These are phyloP conservation scores for Paratinospora sagittata DNA, from an alignment of 164 flowering plant genomes.

Conservation along the genomic window DNA sequence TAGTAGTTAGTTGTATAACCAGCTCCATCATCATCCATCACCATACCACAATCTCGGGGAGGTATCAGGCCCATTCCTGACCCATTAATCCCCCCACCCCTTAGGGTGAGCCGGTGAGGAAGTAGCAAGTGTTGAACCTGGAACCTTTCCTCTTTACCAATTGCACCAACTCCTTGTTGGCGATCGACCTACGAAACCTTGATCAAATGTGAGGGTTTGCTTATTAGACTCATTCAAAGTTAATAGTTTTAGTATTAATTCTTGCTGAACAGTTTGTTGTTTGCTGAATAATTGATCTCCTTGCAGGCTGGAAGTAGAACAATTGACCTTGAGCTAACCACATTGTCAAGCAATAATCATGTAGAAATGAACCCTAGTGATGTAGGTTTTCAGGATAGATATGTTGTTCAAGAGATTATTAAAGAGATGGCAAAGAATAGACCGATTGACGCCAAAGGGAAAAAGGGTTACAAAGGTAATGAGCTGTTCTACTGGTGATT, in stretches of 20 bases:
- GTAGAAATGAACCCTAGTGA: slow-evolving; percentile 91
- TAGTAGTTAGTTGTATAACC: too few relatives aligned
- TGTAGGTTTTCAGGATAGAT: slow-evolving; percentile 96
- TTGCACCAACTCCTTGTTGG: too few relatives aligned
- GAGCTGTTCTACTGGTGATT: not conserved
- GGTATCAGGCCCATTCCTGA: too few relatives aligned
- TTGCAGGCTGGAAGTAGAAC: slow-evolving; percentile 83
- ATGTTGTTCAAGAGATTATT: slow-evolving; percentile 91
- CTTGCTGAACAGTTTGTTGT: not conserved
- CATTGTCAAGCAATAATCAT: slow-evolving; percentile 81
- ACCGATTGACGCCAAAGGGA: slow-evolving; percentile 89
- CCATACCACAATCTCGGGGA: too few relatives aligned
- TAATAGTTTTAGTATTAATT: not conserved
- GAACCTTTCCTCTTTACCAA: too few relatives aligned
- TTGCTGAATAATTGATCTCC: not conserved
- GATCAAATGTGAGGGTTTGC: not conserved
- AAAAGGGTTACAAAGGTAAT: slow-evolving; percentile 82
- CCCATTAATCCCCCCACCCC: too few relatives aligned
- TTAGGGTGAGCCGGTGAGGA: too few relatives aligned
- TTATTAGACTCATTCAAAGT: not conserved
- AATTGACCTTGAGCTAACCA: slow-evolving; percentile 85
- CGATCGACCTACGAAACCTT: too few relatives aligned
- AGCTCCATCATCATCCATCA: too few relatives aligned
- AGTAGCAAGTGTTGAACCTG: too few relatives aligned
- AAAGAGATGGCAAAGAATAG: slow-evolving; percentile 97